Evolutionary conservation across 148 eudicot species (phyloP).

Genomic region (Chenopodium quinoa): DNA sequence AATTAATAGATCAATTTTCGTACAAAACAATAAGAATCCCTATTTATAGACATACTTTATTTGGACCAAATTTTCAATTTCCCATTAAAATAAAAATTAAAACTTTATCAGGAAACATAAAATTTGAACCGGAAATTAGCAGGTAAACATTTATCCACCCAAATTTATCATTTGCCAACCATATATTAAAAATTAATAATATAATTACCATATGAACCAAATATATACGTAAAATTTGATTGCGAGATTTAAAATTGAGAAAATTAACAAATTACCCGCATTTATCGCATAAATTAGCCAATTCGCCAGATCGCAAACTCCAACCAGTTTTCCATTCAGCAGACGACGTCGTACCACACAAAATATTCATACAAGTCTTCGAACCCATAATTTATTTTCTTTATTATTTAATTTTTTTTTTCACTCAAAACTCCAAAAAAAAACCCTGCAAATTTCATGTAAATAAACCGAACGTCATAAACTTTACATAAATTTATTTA

Average conservation of each 20-base stretch:
- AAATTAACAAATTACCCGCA: conserved; percentile 59
- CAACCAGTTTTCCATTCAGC: conserved; percentile 72
- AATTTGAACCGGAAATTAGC: neutral
- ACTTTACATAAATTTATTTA: neutral
- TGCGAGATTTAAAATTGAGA: neutral
- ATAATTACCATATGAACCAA: neutral
- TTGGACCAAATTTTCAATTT: neutral
- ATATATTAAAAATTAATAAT: no score
- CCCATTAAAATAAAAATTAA: neutral
- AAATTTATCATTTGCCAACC: no score
- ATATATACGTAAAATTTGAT: neutral
- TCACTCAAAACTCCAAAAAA: neutral
- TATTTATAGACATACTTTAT: neutral
- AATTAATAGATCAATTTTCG: neutral
- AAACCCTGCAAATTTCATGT: conserved; percentile 23
- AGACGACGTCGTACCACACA: conserved; percentile 60
- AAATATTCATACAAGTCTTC: conserved; percentile 65
- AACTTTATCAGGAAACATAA: neutral
- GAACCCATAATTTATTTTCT: conserved; percentile 32
- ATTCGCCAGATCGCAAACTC: conserved; percentile 79
- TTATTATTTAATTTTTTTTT: neutral
- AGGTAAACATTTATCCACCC: neutral
- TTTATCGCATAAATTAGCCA: conserved; percentile 67
- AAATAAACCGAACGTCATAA: conserved; percentile 21
- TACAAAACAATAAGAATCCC: neutral